Evolutionary conservation across 306 rosid genomes (phyloP).

Genomic region (Cicer cuneatum): DNA sequence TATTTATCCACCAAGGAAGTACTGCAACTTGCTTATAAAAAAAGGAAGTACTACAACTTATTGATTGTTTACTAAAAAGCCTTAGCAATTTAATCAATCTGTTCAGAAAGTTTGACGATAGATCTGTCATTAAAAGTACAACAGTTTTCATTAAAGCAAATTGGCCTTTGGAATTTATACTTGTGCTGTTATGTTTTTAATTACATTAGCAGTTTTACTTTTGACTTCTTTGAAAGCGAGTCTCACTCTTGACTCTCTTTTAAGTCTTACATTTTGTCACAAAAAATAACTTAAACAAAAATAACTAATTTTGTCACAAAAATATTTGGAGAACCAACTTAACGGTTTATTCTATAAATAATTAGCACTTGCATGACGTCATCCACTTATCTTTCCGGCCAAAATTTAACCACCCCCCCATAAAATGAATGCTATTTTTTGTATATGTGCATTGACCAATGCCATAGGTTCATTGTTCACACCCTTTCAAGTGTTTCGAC

Average conservation of each 20-base stretch:
- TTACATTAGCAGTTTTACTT: background rate
- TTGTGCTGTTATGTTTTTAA: conserved; percentile 1
- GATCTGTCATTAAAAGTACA: conserved; percentile 5
- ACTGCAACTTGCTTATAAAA: background rate
- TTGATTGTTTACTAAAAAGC: conserved; percentile 6
- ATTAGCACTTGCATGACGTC: conserved; percentile 24
- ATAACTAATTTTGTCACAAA: no score
- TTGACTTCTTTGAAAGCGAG: background rate
- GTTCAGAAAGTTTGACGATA: conserved; percentile 11
- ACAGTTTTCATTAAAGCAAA: conserved; percentile 15
- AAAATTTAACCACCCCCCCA: background rate
- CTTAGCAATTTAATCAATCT: background rate
- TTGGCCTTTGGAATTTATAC: background rate
- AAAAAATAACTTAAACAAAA: no score
- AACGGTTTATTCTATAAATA: conserved; percentile 31
- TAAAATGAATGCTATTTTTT: background rate
- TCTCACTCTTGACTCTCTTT: background rate
- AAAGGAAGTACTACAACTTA: background rate
- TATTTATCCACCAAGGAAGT: background rate
- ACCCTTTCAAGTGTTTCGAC: background rate
- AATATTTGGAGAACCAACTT: conserved; percentile 10
- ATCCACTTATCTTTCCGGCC: conserved; percentile 13
- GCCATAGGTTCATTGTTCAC: background rate
- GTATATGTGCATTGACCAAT: conserved; percentile 27
- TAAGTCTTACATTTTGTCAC: background rate